Evolutionary conservation across 2,329 filamentous ascomycete genomes (phyloP), one percentile per base, ranked within the genome.

Genomic region (Cladosporium sp.): DNA sequence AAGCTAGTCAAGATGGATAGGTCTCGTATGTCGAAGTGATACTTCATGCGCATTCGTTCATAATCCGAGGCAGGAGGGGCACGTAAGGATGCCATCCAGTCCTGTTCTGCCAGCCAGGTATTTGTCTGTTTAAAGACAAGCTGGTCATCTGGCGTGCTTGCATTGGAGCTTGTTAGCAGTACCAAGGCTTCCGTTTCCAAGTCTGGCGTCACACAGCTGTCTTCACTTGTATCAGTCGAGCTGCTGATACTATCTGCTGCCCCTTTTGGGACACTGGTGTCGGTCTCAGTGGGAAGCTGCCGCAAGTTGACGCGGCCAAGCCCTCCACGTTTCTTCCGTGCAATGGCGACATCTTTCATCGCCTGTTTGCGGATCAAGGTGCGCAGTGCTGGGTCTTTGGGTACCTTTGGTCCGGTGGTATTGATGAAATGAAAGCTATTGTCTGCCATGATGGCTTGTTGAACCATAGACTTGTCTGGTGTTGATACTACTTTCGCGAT

Each of bases 321-420:
- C 22, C 64, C 67, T 20, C 70, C 68, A 52, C 64, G 64, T 61
- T 67, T 64, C 58, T 64, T 66, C 36, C 70, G 60, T 7, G 69
- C 70, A 28, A 70, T 64, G 25, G 67, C 72, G 4, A 70, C 69
- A 58, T 73, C 73, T 56, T 69, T 72, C 73, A 75, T 76, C 12
- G 73, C 74, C 61, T 75, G 73, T 61, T 72, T 73, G 5, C 74
- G 66, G 28, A 76, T 75, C 20, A 72, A 57, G 6, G 60, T 66
- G n/a, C 68, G 59, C 1, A 64, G 55, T 2, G 61, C 59, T 3
- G 63, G 60, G 51, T 68, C 66, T 51, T 62, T 58, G n/a, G 65
- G 65, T 17, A 64, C 59, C 34, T 62, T 64, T 20, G 67, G 65
- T 25, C 65, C 66, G 28, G 60, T 61, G 8, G 61, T 63, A 7